Evolutionary conservation across 2,329 filamentous ascomycete species (phyloP).

Genomic region (Diplodia seriata): DNA sequence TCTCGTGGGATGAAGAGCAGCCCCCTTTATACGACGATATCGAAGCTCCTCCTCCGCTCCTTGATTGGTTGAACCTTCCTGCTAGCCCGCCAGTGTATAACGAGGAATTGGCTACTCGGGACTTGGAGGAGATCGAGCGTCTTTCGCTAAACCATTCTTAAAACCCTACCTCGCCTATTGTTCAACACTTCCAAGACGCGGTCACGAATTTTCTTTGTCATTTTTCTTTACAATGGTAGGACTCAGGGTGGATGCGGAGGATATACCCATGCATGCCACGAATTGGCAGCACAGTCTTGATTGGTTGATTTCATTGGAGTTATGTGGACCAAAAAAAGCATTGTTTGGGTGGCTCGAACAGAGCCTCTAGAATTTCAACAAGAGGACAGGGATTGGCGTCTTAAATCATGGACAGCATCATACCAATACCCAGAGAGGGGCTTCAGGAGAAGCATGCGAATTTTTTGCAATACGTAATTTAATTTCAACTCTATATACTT

Average conservation of each 20-base stretch:
- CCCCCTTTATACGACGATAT: too few relatives aligned
- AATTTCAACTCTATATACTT: conserved; percentile 10
- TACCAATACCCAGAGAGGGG: conserved; percentile 14
- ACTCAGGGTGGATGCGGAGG: conserved; percentile 33
- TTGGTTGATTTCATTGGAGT: conserved; percentile 16
- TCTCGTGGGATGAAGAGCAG: conserved; percentile 96
- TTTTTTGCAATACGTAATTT: conserved; percentile 4
- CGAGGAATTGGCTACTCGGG: conserved; percentile 35
- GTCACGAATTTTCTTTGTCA: conserved; percentile 21
- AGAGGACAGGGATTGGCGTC: conserved; percentile 15
- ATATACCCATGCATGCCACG: conserved; percentile 33
- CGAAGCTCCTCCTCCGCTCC: too few relatives aligned
- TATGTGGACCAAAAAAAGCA: conserved; percentile 19
- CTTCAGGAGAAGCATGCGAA: background rate
- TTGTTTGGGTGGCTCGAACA: conserved; percentile 14
- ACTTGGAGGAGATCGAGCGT: conserved; percentile 30
- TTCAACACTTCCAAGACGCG: conserved; percentile 26
- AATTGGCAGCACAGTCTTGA: conserved; percentile 23
- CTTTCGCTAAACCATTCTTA: conserved; percentile 31
- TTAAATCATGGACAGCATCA: conserved; percentile 8
- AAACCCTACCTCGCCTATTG: background rate
- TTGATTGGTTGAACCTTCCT: conserved; percentile 59
- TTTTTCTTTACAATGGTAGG: background rate
- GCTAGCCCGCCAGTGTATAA: conserved; percentile 73
- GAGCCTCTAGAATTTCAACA: conserved; percentile 7